These are phyloP conservation scores for Mycena filopes DNA, from an alignment of 768 basidiomycete species.

Conservation along the genomic window DNA sequence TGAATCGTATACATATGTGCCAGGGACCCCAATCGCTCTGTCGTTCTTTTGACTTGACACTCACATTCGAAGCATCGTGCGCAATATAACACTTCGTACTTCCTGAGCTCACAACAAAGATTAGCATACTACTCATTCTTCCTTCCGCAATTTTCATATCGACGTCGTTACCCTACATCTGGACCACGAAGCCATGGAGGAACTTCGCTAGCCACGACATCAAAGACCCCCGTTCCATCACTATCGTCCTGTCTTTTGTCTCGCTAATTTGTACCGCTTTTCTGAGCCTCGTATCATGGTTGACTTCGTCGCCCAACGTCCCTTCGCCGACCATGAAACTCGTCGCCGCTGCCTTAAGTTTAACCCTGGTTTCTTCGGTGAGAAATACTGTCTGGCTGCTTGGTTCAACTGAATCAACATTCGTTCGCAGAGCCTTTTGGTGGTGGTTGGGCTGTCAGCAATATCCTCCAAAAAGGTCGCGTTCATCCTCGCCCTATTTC, in stretches of 20 bases:
- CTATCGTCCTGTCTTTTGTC: constrained; percentile 6
- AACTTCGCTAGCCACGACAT: not conserved
- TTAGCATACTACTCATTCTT: constrained; percentile 14
- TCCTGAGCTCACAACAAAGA: not conserved
- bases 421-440: constrained; percentile 4
- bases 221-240: constrained; percentile 8
- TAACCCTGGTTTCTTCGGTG: constrained; percentile 14
- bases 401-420: not conserved
- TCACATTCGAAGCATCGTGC: constrained; percentile 24
- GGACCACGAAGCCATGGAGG: constrained; percentile 20
- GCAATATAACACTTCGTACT: not conserved
- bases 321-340: constrained; percentile 14
- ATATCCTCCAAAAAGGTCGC: constrained; percentile 8
- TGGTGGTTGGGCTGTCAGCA: not conserved
- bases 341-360: constrained; percentile 14
- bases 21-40: constrained; percentile 21
- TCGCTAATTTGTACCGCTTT: constrained; percentile 10
- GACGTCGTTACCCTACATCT: constrained; percentile 7
- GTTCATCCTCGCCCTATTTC: constrained; percentile 24
- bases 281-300: constrained; percentile 25
- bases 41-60: constrained; percentile 22
- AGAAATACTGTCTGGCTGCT: not conserved
- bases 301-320: constrained; percentile 6
- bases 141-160: constrained; percentile 17
- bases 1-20: too few relatives aligned